phyloP scores from a whole-genome alignment of 495 filamentous ascomycete genomes.

The Neurospora hispaniola region DNA sequence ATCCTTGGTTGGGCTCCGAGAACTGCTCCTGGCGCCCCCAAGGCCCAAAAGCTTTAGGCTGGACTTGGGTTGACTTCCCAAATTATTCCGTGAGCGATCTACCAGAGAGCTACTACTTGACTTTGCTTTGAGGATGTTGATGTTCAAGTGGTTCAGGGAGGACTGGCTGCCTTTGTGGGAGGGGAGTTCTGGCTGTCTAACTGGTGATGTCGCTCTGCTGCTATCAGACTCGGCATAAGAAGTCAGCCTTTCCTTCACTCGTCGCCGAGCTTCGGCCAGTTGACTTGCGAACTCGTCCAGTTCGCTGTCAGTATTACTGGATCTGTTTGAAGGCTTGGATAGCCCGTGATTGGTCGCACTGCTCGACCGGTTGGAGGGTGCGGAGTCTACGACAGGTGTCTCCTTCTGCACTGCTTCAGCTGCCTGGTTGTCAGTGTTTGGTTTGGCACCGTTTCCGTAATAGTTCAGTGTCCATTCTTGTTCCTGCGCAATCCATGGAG shows the following conservation, averaged over 20 bases:
- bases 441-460: conserved; percentile 18
- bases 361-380: not conserved
- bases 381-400: not conserved
- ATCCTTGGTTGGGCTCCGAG: conserved; percentile 35
- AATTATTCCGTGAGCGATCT: conserved; percentile 30
- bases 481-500: conserved; percentile 45
- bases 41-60: conserved; percentile 65
- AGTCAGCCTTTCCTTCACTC: conserved; percentile 71
- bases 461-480: conserved; percentile 34
- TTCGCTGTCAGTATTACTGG: conserved; percentile 37
- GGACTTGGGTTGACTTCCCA: conserved; percentile 39
- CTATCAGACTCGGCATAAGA: conserved; percentile 57
- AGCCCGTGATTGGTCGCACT: conserved; percentile 16
- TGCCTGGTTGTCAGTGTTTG: conserved; percentile 11
- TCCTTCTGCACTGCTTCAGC: conserved; percentile 7
- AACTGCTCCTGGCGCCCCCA: conserved; percentile 41
- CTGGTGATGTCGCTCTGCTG: conserved; percentile 43
- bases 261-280: conserved; percentile 63
- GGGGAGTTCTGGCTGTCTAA: conserved; percentile 28
- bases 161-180: conserved; percentile 33
- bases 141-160: conserved; percentile 49
- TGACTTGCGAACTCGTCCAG: conserved; percentile 71
- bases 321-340: conserved; percentile 17
- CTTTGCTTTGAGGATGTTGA: conserved; percentile 59
- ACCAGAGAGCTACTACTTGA: conserved; percentile 50